Base-by-base conservation (phyloP, 805 yeast species). In the Cyberlindnera mycetangii region DNA sequence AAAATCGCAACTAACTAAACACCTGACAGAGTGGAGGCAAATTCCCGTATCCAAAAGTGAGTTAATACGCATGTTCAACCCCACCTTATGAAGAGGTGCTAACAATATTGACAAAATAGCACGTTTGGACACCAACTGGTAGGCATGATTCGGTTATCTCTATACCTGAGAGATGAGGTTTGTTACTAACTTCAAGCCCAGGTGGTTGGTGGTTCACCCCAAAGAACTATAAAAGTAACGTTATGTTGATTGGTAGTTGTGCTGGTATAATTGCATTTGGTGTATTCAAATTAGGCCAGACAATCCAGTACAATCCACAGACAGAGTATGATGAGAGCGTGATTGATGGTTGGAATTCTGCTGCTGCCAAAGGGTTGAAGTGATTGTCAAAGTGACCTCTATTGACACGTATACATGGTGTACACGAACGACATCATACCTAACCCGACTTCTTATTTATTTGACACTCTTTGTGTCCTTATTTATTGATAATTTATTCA, bases 171-270 rank as follows among this genome's bases (percentile, higher is more conserved):
- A 11, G 12, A 31, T 6, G 24, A 10, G 10, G 24, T 11, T 12
- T 15, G 9, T 15, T 48, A 54, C 56, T 53, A 50, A 55, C 51
- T 9, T n/a, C 16, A 6, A 5, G 4, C 5, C 14, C 27, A 55
- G 61, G 61, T 54, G 60, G 59, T 32, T 57, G 59, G 58, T 54
- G 56, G 54, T 51, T 49, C 33, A 54, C 56, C 17, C 61, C 61
- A 37, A 52, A 50, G 39, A 57, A 57, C 42, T 51, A 51, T 25
- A 52, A 50, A 32, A 38, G 51, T 5, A 57, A 57, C 35, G 47
- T 50, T 18, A 16, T 48, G 19, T 32, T 52, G 11, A 45, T 57
- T 16, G 42, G 45, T 2, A 36, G 52, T 1, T 40, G 38, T 17
- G 52, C 57, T 12, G 42, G 42, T 17, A 21, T 54, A 2, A 27